phyloP scores from a whole-genome alignment of 345 rosid genomes.

The Citropsis articulata region DNA sequence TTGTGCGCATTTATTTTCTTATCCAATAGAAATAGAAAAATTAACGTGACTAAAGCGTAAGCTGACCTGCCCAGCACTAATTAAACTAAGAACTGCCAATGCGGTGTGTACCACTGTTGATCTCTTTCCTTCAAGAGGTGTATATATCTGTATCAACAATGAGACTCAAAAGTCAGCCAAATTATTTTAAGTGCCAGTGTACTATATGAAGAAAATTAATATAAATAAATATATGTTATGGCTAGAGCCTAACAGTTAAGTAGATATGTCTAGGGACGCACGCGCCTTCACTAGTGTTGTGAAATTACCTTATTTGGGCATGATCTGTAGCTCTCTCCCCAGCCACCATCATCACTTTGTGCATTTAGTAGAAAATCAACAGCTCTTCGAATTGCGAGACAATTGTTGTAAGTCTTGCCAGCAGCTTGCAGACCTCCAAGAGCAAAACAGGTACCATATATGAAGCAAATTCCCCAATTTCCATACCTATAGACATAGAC shows the following conservation, averaged over 20 bases:
- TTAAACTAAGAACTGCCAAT: slow-evolving; percentile 48
- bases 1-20: too few relatives aligned
- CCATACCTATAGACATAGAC: slow-evolving; percentile 36
- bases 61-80: slow-evolving; percentile 54
- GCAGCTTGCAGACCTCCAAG: slow-evolving; percentile 44
- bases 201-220: too few relatives aligned
- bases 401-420: slow-evolving; percentile 38
- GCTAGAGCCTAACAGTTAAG: not conserved
- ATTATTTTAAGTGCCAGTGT: too few relatives aligned
- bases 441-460: slow-evolving; percentile 46
- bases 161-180: not conserved
- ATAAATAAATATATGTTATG: too few relatives aligned
- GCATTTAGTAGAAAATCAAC: slow-evolving; percentile 43
- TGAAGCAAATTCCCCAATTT: slow-evolving; percentile 59
- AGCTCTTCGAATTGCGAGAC: slow-evolving; percentile 31
- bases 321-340: slow-evolving; percentile 56
- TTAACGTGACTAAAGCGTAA: not conserved
- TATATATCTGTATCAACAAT: slow-evolving; percentile 29
- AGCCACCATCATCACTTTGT: slow-evolving; percentile 49
- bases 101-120: slow-evolving; percentile 57
- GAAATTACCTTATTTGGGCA: slow-evolving; percentile 38
- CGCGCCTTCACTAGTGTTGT: not conserved
- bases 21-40: not conserved
- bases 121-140: slow-evolving; percentile 40
- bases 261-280: not conserved